A percentile compares a stretch with the other conserved stretches of the same genome.
These are phyloP conservation scores for Marasmius fiardii DNA, from an alignment of 1,284 basidiomycete genomes.

Conservation along the genomic window DNA sequence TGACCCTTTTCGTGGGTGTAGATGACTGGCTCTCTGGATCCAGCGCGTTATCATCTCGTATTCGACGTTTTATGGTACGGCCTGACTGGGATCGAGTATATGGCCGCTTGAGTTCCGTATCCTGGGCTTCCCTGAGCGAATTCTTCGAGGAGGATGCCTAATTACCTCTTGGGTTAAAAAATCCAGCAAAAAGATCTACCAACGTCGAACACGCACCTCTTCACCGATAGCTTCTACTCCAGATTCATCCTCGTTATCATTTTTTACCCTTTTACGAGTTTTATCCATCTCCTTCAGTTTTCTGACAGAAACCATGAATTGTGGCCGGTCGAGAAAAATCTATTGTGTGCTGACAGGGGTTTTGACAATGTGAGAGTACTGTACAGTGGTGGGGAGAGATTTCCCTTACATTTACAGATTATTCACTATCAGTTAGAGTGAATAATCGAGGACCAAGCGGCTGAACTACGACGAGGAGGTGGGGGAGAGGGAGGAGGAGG, in stretches of 20 bases:
- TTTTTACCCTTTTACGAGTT: not conserved
- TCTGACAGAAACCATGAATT: not conserved
- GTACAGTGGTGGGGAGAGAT: not conserved
- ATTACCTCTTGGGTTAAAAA: not conserved
- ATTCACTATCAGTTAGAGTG: too few relatives aligned
- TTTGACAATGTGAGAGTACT: not conserved
- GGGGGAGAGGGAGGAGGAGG: not conserved
- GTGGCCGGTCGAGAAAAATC: not conserved
- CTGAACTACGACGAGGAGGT: not conserved
- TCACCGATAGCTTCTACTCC: not conserved
- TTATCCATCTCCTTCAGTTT: not conserved
- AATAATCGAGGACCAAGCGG: too few relatives aligned
- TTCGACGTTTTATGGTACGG: slow-evolving; percentile 1
- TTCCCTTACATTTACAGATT: too few relatives aligned
- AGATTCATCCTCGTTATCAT: not conserved
- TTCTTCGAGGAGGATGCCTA: slow-evolving; percentile 2
- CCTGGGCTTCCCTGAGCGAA: slow-evolving; percentile 5
- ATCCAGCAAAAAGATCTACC: not conserved
- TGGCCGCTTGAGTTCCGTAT: not conserved
- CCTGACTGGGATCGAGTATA: slow-evolving; percentile 9
- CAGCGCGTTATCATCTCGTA: slow-evolving; percentile 9
- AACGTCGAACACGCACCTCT: not conserved
- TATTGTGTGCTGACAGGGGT: not conserved
- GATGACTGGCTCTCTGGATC: not conserved
- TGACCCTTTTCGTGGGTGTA: not conserved